Conservation (phyloP, 345 rosid genomes). For the Dimocarpus longan region DNA sequence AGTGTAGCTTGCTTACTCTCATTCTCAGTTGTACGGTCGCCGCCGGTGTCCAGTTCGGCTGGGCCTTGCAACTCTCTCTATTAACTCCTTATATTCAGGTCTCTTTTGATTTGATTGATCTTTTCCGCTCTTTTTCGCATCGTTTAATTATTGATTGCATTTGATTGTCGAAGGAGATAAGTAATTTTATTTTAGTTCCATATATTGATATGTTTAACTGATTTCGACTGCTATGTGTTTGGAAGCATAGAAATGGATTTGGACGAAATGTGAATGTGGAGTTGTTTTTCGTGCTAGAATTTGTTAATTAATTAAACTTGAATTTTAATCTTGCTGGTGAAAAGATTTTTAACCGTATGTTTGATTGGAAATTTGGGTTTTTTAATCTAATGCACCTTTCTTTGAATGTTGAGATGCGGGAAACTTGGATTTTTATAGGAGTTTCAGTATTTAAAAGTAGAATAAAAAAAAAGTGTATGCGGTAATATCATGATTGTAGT, state of each 20-base stretch:
- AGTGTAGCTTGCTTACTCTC: constrained; percentile 56
- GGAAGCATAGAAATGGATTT: neutral
- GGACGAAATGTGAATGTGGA: neutral
- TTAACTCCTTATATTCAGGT: constrained; percentile 97
- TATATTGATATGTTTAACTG: neutral
- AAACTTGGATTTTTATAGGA: neutral
- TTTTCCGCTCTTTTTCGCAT: neutral
- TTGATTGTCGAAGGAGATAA: neutral
- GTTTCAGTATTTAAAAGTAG: neutral
- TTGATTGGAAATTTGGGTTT: constrained; percentile 4
- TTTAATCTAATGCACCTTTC: neutral
- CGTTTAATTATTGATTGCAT: neutral
- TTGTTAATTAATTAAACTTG: neutral
- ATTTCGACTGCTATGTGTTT: neutral
- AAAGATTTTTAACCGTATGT: neutral
- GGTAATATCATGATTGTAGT: neutral
- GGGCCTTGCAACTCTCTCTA: constrained; percentile 97
- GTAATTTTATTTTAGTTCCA: neutral
- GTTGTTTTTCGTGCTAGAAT: neutral
- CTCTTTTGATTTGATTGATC: neutral
- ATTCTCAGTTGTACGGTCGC: constrained; percentile 89
- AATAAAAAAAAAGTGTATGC: neutral
- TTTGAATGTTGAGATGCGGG: neutral
- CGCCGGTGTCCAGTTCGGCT: constrained; percentile 97
- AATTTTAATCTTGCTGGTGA: neutral